A percentile compares a stretch with the other conserved stretches of the same genome.
phyloP scores from a whole-genome alignment of 2,329 filamentous ascomycete species.

The Botrytis porri region DNA sequence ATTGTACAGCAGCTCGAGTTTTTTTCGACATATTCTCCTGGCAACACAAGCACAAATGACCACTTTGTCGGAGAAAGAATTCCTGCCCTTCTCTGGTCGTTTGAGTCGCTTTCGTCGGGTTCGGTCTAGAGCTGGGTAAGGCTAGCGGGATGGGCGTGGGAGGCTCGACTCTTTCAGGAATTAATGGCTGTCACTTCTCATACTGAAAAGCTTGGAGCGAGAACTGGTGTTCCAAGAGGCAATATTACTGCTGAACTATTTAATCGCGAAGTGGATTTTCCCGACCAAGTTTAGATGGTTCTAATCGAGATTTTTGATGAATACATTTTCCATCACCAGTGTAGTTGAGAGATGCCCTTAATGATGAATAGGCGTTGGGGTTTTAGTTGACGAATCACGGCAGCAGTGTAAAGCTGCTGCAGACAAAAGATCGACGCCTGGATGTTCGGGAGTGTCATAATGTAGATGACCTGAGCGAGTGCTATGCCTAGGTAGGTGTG shows the following conservation, averaged over 20 bases:
- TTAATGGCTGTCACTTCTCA: conserved; percentile 18
- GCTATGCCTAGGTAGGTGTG: conserved; percentile 10
- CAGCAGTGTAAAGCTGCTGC: conserved; percentile 22
- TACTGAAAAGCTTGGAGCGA: conserved; percentile 6
- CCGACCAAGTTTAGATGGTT: conserved; percentile 25
- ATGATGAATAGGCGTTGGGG: conserved; percentile 19
- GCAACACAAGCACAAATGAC: conserved; percentile 16
- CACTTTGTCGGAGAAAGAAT: background rate
- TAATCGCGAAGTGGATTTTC: conserved; percentile 1
- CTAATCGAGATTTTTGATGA: background rate
- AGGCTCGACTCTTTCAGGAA: conserved; percentile 9
- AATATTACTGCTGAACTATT: conserved; percentile 5
- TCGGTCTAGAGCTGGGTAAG: conserved; percentile 4
- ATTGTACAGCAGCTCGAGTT: conserved; percentile 18
- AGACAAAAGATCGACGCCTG: conserved; percentile 30
- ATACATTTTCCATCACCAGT: background rate
- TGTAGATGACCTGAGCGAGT: conserved; percentile 17
- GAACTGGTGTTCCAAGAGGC: conserved; percentile 4
- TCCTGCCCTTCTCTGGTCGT: background rate
- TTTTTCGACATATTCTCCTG: conserved; percentile 20
- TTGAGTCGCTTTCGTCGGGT: conserved; percentile 3
- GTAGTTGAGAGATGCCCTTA: background rate
- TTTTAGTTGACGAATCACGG: conserved; percentile 26
- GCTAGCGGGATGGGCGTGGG: conserved; percentile 7
- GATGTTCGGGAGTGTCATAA: conserved; percentile 32